Base-by-base conservation (phyloP, 148 eudicot species). In the Vaccinium corymbosum region DNA sequence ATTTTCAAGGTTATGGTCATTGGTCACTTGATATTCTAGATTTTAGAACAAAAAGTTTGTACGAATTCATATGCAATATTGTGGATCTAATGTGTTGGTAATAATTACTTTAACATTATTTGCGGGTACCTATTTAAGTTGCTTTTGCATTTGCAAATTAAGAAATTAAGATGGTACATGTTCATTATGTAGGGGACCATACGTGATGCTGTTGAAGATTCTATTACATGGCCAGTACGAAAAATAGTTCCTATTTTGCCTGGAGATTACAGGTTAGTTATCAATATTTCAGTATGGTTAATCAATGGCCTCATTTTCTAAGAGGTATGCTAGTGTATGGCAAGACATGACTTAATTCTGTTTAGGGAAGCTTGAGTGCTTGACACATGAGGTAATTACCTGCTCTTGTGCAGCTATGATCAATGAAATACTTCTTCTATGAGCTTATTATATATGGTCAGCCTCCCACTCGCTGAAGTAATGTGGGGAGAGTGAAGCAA, bases 221-320 rank as follows among this genome's bases (percentile, higher is more conserved):
- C 99, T 70, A 97, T 94, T 77, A 94, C 89, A 82, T 97, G 99
- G 99, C 99, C 99, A 74, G 98, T 94, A 81, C 92, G 99, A 82
- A 97, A 94, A 89, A 88, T 97, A 79, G 87, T 97, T 81, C 99
- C 99, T 70, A 97, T 97, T 88, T 51, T 97, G 81, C 99, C 98
- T 76, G 99, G 98, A 75, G 98, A 97, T 87, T 97, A 94, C 88
- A 94, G 98, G 99, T 93, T 89, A 51, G 79, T 9, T 70, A 35
- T 49, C 16, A 0, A 59, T 75, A 61, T 0, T 9, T 82, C 29
- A 10, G 27, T 20, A 11, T 55, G 48, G 22, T 0, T 55, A 79
- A 27, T 20, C 10, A 17, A 27, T 25, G 22, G 32, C 56, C 57
- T 76, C 27, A 9, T 76, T 50, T n/a, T 20, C 2, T 0, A 76